Percentiles rank a stretch among this genome's conserved stretches.
Evolutionary conservation across 345 rosid genomes (phyloP).

Genomic region (Boechera retrofracta): DNA sequence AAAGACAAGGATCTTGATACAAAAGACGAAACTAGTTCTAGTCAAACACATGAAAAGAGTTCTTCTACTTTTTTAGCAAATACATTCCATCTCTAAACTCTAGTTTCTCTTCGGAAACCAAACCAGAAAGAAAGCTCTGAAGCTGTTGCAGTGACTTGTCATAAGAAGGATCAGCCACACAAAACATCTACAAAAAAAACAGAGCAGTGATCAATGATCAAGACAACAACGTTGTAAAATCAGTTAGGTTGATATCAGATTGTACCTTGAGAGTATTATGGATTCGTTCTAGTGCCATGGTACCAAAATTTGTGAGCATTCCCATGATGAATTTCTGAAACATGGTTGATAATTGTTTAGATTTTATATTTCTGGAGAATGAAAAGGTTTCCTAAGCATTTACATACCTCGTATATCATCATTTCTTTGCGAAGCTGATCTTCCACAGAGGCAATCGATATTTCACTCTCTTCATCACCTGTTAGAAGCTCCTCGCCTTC

Average conservation of each 20-base stretch:
- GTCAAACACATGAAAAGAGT: not conserved
- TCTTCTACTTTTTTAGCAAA: constrained; percentile 75
- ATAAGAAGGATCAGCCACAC: constrained; percentile 87
- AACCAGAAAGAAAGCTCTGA: constrained; percentile 86
- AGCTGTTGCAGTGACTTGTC: constrained; percentile 94
- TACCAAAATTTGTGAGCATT: constrained; percentile 95
- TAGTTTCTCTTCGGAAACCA: constrained; percentile 86
- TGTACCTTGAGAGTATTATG: constrained; percentile 89
- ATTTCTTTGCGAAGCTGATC: constrained; percentile 90
- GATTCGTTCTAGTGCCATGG: constrained; percentile 88
- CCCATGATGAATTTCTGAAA: constrained; percentile 91
- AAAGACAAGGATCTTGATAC: not conserved
- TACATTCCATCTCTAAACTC: constrained; percentile 84
- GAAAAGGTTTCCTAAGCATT: constrained; percentile 12
- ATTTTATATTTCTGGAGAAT: constrained; percentile 32
- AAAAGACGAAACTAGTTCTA: constrained; percentile 10
- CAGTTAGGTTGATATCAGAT: not conserved
- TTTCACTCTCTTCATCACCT: constrained; percentile 85
- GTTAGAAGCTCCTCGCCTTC: constrained; percentile 65
- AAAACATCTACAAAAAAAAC: constrained; percentile 71
- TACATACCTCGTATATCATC: constrained; percentile 83
- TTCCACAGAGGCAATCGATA: constrained; percentile 79
- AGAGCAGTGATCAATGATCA: constrained; percentile 23
- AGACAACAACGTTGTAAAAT: not conserved
- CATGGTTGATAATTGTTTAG: constrained; percentile 23